Conservation (phyloP, 2,329 filamentous ascomycete species). For the Emergomyces pasteurianus region DNA sequence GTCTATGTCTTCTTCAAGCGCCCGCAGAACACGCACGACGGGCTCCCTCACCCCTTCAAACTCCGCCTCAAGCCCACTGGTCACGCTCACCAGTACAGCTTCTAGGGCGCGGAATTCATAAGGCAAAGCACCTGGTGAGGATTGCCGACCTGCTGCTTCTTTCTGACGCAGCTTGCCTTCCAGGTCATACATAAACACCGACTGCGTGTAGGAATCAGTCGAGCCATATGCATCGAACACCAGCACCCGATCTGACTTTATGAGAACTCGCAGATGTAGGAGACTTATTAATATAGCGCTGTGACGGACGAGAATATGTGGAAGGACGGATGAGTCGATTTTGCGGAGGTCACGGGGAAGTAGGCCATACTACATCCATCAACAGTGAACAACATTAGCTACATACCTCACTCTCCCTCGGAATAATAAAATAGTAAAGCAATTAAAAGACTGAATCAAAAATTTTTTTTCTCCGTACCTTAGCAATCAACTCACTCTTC, state of each 20-base stretch:
- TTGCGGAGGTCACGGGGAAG: conserved; percentile 91
- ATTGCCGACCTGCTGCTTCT: conserved; percentile 35
- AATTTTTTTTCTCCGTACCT: conserved; percentile 53
- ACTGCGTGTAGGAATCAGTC: conserved; percentile 88
- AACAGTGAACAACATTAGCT: neutral
- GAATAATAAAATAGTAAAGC: neutral
- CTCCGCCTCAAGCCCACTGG: conserved; percentile 80
- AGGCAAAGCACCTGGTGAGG: conserved; percentile 51
- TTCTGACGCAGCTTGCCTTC: conserved; percentile 86
- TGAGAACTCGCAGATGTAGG: conserved; percentile 88
- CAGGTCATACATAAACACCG: conserved; percentile 93
- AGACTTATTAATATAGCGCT: conserved; percentile 91
- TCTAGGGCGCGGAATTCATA: conserved; percentile 96
- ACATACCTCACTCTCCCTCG: neutral
- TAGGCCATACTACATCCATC: conserved; percentile 59
- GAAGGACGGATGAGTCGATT: conserved; percentile 90
- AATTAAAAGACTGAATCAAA: too few relatives aligned
- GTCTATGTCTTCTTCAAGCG: conserved; percentile 94
- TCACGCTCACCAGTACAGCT: conserved; percentile 88
- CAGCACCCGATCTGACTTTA: conserved; percentile 87
- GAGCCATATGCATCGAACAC: conserved; percentile 95
- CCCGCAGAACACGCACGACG: conserved; percentile 74
- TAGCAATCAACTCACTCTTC: conserved; percentile 93
- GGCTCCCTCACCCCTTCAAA: conserved; percentile 90
- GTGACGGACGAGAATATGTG: conserved; percentile 86